Conservation (phyloP, 2,329 filamentous ascomycete species). For the Clonostachys rosea region DNA sequence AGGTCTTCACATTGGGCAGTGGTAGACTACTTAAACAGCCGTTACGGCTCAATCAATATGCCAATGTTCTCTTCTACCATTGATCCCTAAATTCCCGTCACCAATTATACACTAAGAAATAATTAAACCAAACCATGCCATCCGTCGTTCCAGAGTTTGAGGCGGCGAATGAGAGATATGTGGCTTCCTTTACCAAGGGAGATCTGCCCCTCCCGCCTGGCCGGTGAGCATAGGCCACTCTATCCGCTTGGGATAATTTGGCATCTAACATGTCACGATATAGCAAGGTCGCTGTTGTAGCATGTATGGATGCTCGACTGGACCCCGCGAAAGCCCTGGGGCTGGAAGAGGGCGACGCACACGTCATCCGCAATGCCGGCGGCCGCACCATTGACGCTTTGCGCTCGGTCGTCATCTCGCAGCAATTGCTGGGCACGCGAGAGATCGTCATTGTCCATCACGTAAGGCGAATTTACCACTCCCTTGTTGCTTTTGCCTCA, state of each 20-base stretch:
- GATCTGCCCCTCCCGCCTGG: conserved; percentile 60
- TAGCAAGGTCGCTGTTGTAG: conserved; percentile 42
- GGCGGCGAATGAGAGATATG: conserved; percentile 44
- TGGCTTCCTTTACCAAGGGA: conserved; percentile 62
- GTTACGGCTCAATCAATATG: too few species aligned
- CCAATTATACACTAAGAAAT: too few species aligned
- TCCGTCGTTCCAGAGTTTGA: conserved; percentile 16
- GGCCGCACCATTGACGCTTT: conserved; percentile 64
- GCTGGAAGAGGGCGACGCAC: conserved; percentile 69
- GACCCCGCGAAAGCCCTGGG: conserved; percentile 66
- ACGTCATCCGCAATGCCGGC: conserved; percentile 73
- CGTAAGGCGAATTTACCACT: conserved; percentile 1
- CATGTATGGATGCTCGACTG: conserved; percentile 78
- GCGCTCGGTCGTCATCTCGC: conserved; percentile 71
- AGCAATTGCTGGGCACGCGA: conserved; percentile 72
- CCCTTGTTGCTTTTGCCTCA: not conserved
- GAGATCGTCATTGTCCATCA: conserved; percentile 75
- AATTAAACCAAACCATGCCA: too few species aligned
- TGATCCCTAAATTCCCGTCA: too few species aligned
- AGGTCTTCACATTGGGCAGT: too few species aligned
- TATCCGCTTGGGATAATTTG: not conserved
- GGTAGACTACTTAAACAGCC: too few species aligned
- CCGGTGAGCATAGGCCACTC: conserved; percentile 27
- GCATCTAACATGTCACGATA: not conserved
- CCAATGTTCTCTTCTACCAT: too few species aligned